Base-by-base conservation (phyloP, 2,329 filamentous ascomycete species). In the Dothiorella sarmentorum region DNA sequence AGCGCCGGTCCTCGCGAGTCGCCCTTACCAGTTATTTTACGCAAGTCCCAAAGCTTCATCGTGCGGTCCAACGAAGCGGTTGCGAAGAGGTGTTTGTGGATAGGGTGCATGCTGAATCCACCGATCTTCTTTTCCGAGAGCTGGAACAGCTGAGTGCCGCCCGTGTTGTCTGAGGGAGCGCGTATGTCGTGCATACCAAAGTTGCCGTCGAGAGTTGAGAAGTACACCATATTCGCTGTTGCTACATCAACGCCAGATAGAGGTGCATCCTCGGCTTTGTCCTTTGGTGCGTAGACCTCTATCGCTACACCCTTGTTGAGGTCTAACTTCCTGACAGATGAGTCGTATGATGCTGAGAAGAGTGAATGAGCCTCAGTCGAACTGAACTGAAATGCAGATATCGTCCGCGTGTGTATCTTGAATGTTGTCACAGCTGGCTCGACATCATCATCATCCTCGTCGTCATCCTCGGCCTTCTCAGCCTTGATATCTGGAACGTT, bases 71-170 rank as follows among this genome's bases (percentile, higher is more conserved):
- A 79, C 0, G 90, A 95, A 0, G 92, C 94, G 0, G 94, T 97
- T 0, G 91, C 91, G 0, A 96, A 75, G 3, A 96, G 83, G 68
- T 97, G 89, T 0, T 91, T 86, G 2, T 91, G 82, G 0, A 86
- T 72, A 0, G 94, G 93, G 66, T 95, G 87, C 2, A 97, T 74
- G 0, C 87, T 89, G 73, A 97, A 97, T 0, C 94, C 94, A 17
- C 94, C 94, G 56, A 99, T 97, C 69, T 99, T 99, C 72, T 96
- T 92, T 56, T 95, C 91, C 0, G 87, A 89, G 0, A 97, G 77
- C 7, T 84, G 80, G 82, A 90, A 95, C 1, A 89, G 76, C 15
- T 91, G 83, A 0, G 74, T 65, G 2, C 69, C 70, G 2, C 67
- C 67, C 0, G 82, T 80, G 2, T 84, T 79, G 6, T 75, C 75